Base-by-base conservation (phyloP, 2,329 filamentous ascomycete genomes). In the Sporothrix globosa region DNA sequence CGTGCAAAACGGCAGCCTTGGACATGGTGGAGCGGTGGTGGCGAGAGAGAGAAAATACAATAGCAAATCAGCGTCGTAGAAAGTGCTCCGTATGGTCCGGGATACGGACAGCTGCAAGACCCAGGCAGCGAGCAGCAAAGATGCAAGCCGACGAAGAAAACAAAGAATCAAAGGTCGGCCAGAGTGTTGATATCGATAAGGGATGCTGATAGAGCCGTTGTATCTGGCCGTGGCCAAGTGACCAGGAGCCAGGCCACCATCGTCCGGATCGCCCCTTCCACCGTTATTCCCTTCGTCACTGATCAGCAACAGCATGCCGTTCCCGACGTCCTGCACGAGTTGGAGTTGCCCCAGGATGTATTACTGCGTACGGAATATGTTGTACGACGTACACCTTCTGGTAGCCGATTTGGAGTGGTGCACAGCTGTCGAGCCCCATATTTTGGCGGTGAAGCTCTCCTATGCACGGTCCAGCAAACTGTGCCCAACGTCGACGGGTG, bases 381-480 rank as follows among this genome's bases (percentile, higher is more conserved):
- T 9, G 34, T 34, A 9, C 34, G 21, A 9, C 61, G 21, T 66
- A 44, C 61, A n/a, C n/a, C n/a, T n/a, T n/a, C 14, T 19, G 60
- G 41, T 48, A 17, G 13, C 67, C 52, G 34, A 10, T 9, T 10
- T n/a, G 19, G 21, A 34, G 34, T 24, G 14, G 52, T 58, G 34
- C 53, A 48, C 50, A 10, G 14, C 19, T 27, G 56, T 21, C 53
- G 19, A 44, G 54, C 53, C n/a, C 11, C 48, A 39, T 54, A n/a
- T 34, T 61, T 58, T 69, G 67, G 67, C 67, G 67, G 67, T 69
- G 67, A 69, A 39, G 67, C 54, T 17, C 24, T 13, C 66, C n/a
- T 27, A 14, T 11, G 50, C 2, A n/a, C n/a, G 21, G 19, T 13
- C 27, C n/a, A 56, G 65, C 48, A 21, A 44, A n/a, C 61, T 30